Evolutionary conservation across 2,329 filamentous ascomycete species (phyloP).

Genomic region (Claviceps quebecensis): DNA sequence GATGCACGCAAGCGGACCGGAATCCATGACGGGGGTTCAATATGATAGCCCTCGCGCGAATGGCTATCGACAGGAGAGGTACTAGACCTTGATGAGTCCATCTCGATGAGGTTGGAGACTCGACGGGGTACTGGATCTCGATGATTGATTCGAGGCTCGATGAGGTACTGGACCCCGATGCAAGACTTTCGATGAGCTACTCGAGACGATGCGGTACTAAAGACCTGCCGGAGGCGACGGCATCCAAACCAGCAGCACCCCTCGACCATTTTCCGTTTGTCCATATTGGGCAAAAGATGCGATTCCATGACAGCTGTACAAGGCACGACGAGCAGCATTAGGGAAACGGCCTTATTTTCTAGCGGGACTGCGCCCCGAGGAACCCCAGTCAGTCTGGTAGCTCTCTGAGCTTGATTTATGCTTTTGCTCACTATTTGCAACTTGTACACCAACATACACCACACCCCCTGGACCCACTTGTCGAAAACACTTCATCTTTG

Average conservation of each 20-base stretch:
- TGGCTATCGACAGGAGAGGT: slow-evolving; percentile 31
- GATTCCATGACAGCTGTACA: slow-evolving; percentile 7
- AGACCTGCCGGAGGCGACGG: too few relatives aligned
- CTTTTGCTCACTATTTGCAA: background rate
- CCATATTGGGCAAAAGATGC: background rate
- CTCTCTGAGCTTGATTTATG: slow-evolving; percentile 1
- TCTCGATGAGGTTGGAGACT: background rate
- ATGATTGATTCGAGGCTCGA: too few relatives aligned
- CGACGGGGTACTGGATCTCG: too few relatives aligned
- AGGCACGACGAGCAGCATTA: background rate
- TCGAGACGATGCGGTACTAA: too few relatives aligned
- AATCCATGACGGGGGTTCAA: slow-evolving; percentile 53
- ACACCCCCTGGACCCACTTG: too few relatives aligned
- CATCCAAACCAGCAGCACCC: background rate
- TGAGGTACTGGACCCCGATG: too few relatives aligned
- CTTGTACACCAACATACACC: too few relatives aligned
- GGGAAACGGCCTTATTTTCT: too few relatives aligned
- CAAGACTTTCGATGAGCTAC: too few relatives aligned
- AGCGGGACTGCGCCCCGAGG: too few relatives aligned
- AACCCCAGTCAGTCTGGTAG: background rate
- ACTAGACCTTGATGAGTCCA: slow-evolving; percentile 10
- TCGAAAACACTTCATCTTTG: too few relatives aligned
- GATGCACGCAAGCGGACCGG: slow-evolving; percentile 32
- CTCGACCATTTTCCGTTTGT: slow-evolving; percentile 1
- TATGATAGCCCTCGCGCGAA: slow-evolving; percentile 38